Evolutionary conservation across 306 rosid species (phyloP).

Genomic region (Medicago truncatula): DNA sequence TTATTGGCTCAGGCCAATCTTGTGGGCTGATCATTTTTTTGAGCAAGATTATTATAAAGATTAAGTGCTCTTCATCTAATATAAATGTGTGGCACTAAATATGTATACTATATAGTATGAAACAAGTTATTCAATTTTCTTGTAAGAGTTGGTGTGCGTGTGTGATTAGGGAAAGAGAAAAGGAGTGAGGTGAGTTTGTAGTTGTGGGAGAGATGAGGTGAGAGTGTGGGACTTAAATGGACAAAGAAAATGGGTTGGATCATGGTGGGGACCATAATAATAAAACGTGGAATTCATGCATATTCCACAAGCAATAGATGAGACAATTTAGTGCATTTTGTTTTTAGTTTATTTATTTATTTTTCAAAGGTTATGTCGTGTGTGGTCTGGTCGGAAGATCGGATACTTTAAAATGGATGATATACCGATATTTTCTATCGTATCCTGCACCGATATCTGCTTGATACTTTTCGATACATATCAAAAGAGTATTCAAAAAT

Average conservation of each 20-base stretch:
- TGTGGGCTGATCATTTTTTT: constrained; percentile 38
- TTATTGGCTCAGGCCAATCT: constrained; percentile 91
- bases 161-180: constrained; percentile 1
- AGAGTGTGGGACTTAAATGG: constrained; percentile 22
- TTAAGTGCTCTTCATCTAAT: neutral
- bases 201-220: neutral
- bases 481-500: no score
- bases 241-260: neutral
- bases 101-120: neutral
- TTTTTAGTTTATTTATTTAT: no score
- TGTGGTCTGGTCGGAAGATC: no score
- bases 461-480: no score
- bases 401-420: no score
- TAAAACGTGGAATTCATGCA: constrained; percentile 45
- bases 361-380: no score
- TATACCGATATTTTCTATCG: no score
- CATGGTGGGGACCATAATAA: neutral
- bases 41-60: neutral
- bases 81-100: neutral
- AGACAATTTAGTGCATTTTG: constrained; percentile 29
- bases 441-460: no score
- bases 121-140: neutral
- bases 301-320: neutral
- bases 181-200: constrained; percentile 6
- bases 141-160: constrained; percentile 12